Evolutionary conservation across 441 rosid genomes (phyloP).

Genomic region (Populus trichocarpa): DNA sequence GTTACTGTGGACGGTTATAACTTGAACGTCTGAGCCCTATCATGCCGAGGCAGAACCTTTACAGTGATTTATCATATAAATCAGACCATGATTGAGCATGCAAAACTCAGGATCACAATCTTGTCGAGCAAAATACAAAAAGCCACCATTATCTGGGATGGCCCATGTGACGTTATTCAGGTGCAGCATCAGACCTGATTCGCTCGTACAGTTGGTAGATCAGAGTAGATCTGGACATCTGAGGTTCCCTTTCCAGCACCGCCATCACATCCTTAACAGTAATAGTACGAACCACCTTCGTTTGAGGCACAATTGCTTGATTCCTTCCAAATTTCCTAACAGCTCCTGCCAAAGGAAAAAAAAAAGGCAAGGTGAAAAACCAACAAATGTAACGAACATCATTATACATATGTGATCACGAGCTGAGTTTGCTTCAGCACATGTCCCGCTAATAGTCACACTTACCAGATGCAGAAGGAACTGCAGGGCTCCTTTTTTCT

Average conservation of each 20-base stretch:
- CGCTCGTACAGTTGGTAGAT: constrained; percentile 66
- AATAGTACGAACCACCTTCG: constrained; percentile 52
- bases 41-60: background rate
- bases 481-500: constrained; percentile 44
- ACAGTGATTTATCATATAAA: background rate
- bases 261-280: constrained; percentile 73
- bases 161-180: constrained; percentile 23
- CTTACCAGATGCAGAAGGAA: constrained; percentile 45
- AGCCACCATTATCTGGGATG: background rate
- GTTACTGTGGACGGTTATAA: too few species aligned
- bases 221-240: constrained; percentile 74
- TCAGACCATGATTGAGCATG: background rate
- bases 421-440: background rate
- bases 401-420: background rate
- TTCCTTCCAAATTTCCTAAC: constrained; percentile 57
- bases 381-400: background rate
- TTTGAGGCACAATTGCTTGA: constrained; percentile 42
- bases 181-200: constrained; percentile 35
- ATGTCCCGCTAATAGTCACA: background rate
- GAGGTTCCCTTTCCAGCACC: constrained; percentile 90
- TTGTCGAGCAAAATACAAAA: background rate
- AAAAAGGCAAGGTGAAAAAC: constrained; percentile 1
- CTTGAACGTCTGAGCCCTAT: background rate
- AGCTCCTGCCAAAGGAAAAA: constrained; percentile 34
- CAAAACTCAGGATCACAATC: background rate